These are phyloP conservation scores for Aspergillus melleus DNA, from an alignment of 2,329 filamentous ascomycete species.

Conservation along the genomic window DNA sequence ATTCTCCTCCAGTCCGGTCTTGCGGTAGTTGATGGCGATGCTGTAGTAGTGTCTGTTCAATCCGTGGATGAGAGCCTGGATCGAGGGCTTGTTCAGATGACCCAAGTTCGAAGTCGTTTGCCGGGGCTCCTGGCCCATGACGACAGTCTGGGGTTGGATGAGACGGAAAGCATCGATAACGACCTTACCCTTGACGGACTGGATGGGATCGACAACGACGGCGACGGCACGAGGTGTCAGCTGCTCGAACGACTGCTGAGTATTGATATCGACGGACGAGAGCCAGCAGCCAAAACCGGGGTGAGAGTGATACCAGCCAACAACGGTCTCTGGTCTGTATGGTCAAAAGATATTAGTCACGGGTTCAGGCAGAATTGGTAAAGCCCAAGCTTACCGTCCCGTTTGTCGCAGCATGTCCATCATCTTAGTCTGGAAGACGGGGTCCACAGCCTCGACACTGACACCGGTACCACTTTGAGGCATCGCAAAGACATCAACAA, in stretches of 20 bases:
- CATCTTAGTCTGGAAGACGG: slow-evolving; percentile 99
- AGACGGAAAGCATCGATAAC: slow-evolving; percentile 98
- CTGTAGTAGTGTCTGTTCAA: slow-evolving; percentile 99
- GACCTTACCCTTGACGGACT: slow-evolving; percentile 99
- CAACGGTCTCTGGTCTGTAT: slow-evolving; percentile 85
- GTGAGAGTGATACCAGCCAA: slow-evolving; percentile 99
- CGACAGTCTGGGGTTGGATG: slow-evolving; percentile 95
- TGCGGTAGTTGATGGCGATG: slow-evolving; percentile 96
- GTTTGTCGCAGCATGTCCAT: slow-evolving; percentile 99
- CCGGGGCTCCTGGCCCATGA: slow-evolving; percentile 95
- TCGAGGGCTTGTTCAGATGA: slow-evolving; percentile 98
- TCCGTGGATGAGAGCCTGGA: slow-evolving; percentile 96
- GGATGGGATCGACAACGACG: slow-evolving; percentile 96
- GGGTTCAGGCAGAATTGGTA: background rate
- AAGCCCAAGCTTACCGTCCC: slow-evolving; percentile 66
- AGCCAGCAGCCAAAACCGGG: slow-evolving; percentile 99
- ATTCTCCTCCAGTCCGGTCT: slow-evolving; percentile 96
- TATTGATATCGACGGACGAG: slow-evolving; percentile 98
- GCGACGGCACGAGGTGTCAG: slow-evolving; percentile 94
- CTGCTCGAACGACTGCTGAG: slow-evolving; percentile 99
- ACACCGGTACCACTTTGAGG: slow-evolving; percentile 97
- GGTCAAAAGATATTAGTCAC: background rate
- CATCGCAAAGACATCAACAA: slow-evolving; percentile 99
- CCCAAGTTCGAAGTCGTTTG: slow-evolving; percentile 98
- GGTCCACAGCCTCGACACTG: slow-evolving; percentile 96